A percentile compares a stretch with the other conserved stretches of the same genome.
phyloP scores from a whole-genome alignment of 805 yeast genomes.

The Candida cerambycidarum region DNA sequence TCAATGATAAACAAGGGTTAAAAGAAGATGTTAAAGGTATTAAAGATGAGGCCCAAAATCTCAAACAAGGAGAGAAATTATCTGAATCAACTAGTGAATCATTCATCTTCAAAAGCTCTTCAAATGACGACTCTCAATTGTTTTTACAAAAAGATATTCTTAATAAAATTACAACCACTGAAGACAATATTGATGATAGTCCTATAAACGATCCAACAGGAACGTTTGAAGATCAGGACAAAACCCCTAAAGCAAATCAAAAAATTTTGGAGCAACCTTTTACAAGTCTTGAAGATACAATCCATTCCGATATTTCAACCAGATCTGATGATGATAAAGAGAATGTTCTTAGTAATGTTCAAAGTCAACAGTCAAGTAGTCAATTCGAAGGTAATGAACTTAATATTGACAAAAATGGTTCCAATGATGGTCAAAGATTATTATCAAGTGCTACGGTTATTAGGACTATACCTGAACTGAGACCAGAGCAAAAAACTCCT shows the following conservation, averaged over 20 bases:
- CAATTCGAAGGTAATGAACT: not conserved
- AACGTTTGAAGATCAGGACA: constrained; percentile 6
- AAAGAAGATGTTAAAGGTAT: not conserved
- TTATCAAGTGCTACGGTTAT: constrained; percentile 26
- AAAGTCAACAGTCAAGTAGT: not conserved
- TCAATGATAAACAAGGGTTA: not conserved
- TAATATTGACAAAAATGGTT: not conserved
- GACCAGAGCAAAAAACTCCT: constrained; percentile 9
- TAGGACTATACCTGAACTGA: constrained; percentile 13
- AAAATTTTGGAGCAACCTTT: not conserved
- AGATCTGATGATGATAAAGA: constrained; percentile 3
- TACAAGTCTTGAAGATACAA: constrained; percentile 6
- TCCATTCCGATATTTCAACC: constrained; percentile 2
- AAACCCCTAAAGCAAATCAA: not conserved
- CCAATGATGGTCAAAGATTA: constrained; percentile 11
- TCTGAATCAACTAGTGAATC: not conserved
- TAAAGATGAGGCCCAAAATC: not conserved
- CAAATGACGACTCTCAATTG: constrained; percentile 14
- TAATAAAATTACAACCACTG: constrained; percentile 30
- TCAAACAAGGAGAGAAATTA: not conserved
- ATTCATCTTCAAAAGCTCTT: constrained; percentile 4
- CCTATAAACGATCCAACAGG: constrained; percentile 12
- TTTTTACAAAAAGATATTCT: constrained; percentile 23
- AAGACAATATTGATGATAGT: constrained; percentile 31
- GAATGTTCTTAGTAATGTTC: not conserved